These are phyloP conservation scores for Neonectria magnoliae DNA, from an alignment of 2,329 filamentous ascomycete species.

Conservation along the genomic window DNA sequence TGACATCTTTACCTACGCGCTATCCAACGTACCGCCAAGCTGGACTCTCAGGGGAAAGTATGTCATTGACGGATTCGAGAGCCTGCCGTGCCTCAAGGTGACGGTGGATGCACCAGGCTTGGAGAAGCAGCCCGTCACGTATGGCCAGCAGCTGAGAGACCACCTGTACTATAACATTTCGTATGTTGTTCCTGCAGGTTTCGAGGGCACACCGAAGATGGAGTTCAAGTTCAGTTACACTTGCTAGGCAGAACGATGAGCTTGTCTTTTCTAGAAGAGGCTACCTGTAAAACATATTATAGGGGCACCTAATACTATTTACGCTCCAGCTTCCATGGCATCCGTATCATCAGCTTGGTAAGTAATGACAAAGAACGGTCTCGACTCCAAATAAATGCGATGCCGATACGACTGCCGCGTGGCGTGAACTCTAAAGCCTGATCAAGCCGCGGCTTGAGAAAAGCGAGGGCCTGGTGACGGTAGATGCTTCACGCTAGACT, in stretches of 20 bases:
- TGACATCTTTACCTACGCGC: slow-evolving; percentile 51
- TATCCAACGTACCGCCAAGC: slow-evolving; percentile 50
- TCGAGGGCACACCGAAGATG: slow-evolving; percentile 51
- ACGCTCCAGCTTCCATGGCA: neutral
- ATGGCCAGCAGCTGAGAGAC: slow-evolving; percentile 51
- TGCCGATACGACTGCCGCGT: neutral
- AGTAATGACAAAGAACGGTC: neutral
- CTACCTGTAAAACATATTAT: too few relatives aligned
- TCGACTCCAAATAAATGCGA: neutral
- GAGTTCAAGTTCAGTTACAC: slow-evolving; percentile 47
- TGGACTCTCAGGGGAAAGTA: slow-evolving; percentile 49
- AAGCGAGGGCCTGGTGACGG: neutral
- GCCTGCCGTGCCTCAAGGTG: slow-evolving; percentile 52
- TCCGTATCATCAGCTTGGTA: neutral
- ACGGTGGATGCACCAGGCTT: slow-evolving; percentile 51
- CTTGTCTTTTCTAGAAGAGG: too few relatives aligned
- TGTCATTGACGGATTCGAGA: slow-evolving; percentile 46
- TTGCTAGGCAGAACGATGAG: slow-evolving; percentile 23
- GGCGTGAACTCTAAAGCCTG: neutral
- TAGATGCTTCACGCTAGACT: neutral
- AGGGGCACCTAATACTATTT: too few relatives aligned
- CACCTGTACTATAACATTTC: slow-evolving; percentile 59
- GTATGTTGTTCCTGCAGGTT: slow-evolving; percentile 53
- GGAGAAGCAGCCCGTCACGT: slow-evolving; percentile 48
- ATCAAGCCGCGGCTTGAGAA: neutral